Percentiles rank a stretch among this genome's conserved stretches.
Conservation (phyloP, 202 grass and related monocot species). For the Saccharum hybrid region DNA sequence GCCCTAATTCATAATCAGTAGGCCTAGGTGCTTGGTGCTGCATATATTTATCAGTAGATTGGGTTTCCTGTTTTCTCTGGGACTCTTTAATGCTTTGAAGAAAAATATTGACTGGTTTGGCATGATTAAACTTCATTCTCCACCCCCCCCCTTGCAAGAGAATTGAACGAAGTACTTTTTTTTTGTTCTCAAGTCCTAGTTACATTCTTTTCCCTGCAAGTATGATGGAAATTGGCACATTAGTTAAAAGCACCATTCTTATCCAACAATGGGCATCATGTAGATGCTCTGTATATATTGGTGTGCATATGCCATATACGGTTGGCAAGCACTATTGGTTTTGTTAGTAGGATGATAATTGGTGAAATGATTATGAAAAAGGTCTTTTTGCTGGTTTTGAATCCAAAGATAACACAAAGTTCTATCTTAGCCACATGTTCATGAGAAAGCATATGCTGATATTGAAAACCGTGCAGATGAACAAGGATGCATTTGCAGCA, state of each 20-base stretch:
- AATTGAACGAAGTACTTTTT: neutral
- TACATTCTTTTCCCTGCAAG: neutral
- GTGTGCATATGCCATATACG: neutral
- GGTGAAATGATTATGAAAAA: no score
- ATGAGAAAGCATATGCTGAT: no score
- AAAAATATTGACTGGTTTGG: neutral
- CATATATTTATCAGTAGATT: neutral
- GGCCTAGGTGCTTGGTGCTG: neutral
- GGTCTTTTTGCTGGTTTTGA: no score
- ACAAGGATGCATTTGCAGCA: constrained; percentile 74
- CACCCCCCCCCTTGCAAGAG: neutral
- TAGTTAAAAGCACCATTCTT: neutral
- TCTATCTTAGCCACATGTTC: no score
- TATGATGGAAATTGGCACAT: neutral
- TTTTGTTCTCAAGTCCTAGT: neutral
- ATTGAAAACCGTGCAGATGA: constrained; percentile 53
- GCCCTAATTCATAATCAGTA: neutral
- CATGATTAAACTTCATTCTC: neutral
- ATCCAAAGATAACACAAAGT: no score
- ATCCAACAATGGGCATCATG: neutral
- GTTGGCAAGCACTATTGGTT: neutral
- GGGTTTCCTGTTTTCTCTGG: neutral
- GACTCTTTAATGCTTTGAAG: neutral
- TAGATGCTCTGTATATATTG: constrained; percentile 11
- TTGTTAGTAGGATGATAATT: neutral